phyloP scores from a whole-genome alignment of 768 basidiomycete species.

The Pleurotus tuoliensis region DNA sequence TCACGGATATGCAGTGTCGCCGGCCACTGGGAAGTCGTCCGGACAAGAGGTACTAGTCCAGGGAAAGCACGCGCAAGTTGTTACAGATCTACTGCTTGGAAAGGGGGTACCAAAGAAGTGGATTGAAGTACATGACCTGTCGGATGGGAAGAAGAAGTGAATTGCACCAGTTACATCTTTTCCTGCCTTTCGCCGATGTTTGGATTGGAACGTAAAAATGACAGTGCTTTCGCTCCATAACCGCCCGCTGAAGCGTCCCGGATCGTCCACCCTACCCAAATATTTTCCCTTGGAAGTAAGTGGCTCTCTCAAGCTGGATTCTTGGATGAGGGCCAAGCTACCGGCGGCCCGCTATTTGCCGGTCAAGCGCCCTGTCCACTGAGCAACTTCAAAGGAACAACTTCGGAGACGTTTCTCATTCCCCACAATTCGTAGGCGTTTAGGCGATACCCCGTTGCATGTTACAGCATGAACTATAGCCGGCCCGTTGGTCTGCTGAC shows the following conservation, averaged over 20 bases:
- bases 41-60: conserved; percentile 78
- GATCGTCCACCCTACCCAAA: too few relatives aligned
- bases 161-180: conserved; percentile 9
- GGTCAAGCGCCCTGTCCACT: not conserved
- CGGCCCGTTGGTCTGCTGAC: conserved; percentile 7
- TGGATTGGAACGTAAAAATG: not conserved
- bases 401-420: not conserved
- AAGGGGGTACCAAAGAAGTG: conserved; percentile 81
- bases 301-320: not conserved
- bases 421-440: not conserved
- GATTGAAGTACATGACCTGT: conserved; percentile 55
- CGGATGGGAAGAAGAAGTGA: conserved; percentile 41
- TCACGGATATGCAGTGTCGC: conserved; percentile 44
- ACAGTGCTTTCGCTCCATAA: not conserved
- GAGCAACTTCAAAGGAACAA: not conserved
- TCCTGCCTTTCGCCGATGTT: too few relatives aligned
- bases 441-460: not conserved
- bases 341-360: not conserved
- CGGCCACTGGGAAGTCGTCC: conserved; percentile 51
- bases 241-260: too few relatives aligned
- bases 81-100: conserved; percentile 60
- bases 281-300: too few relatives aligned
- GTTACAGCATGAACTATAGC: not conserved
- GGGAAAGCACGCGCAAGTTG: conserved; percentile 70
- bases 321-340: not conserved